phyloP scores from a whole-genome alignment of 23 red algal genomes.

The Pyropia haitanensis region DNA sequence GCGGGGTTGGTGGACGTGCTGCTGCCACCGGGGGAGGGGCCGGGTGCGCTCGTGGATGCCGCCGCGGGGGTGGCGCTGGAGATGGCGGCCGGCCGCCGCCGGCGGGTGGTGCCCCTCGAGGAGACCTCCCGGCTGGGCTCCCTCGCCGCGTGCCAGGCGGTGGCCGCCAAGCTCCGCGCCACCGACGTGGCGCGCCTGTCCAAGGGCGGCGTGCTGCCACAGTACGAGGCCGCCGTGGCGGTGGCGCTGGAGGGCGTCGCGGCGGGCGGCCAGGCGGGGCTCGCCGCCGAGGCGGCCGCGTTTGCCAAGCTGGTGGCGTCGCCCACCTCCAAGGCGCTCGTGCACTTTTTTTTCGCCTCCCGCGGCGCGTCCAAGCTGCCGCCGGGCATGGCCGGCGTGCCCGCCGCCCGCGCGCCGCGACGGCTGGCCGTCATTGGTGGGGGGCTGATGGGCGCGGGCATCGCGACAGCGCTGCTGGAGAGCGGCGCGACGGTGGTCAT shows the following conservation, averaged over 20 bases:
- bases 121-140: slow-evolving; percentile 37
- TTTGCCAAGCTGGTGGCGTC: slow-evolving; percentile 56
- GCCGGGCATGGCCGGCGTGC: slow-evolving; percentile 3
- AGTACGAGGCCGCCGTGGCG: slow-evolving; percentile 60
- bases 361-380: slow-evolving; percentile 50
- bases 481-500: slow-evolving; percentile 64
- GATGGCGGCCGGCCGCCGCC: slow-evolving; percentile 13
- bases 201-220: slow-evolving; percentile 36
- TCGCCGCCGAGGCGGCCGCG: slow-evolving; percentile 39
- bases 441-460: slow-evolving; percentile 97
- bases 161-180: slow-evolving; percentile 14
- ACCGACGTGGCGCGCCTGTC: slow-evolving; percentile 37
- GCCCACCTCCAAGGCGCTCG: slow-evolving; percentile 39
- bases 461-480: slow-evolving; percentile 59
- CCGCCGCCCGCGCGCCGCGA: slow-evolving; percentile 14
- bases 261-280: slow-evolving; percentile 69
- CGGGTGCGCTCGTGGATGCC: slow-evolving; percentile 22
- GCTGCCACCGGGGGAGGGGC: slow-evolving; percentile 9
- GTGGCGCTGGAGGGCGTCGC: slow-evolving; percentile 61
- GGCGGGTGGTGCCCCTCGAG: slow-evolving; percentile 26
- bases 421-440: slow-evolving; percentile 77
- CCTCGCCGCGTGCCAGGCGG: slow-evolving; percentile 32
- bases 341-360: slow-evolving; percentile 89
- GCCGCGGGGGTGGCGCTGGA: slow-evolving; percentile 46
- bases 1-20: slow-evolving; percentile 62